Percentiles rank a stretch among this genome's conserved stretches.
These are phyloP conservation scores for Striga asiatica DNA, from an alignment of 257 asterid genomes.

Conservation along the genomic window DNA sequence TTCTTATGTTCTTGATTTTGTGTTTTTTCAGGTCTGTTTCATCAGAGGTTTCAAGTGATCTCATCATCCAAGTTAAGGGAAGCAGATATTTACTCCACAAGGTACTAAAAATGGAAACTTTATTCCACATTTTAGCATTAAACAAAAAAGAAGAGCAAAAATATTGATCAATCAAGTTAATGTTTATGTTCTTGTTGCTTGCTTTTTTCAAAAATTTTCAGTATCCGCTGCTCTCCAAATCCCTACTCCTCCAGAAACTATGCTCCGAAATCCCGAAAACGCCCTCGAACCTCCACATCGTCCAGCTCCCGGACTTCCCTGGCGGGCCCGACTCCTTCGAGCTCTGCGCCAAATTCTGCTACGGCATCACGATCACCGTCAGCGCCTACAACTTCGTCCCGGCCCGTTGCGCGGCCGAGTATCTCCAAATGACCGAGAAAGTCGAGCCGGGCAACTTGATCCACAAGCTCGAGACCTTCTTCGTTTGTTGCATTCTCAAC, in stretches of 20 bases:
- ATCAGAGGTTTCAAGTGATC: slow-evolving; percentile 78
- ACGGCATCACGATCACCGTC: slow-evolving; percentile 80
- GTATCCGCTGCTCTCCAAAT: slow-evolving; percentile 92
- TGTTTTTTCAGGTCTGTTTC: slow-evolving; percentile 53
- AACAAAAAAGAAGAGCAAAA: no score
- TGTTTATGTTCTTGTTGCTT: no score
- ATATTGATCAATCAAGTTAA: no score
- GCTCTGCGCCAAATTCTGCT: slow-evolving; percentile 88
- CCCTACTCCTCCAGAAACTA: slow-evolving; percentile 51
- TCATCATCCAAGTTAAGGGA: slow-evolving; percentile 62
- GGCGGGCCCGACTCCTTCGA: slow-evolving; percentile 82
- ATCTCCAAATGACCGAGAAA: slow-evolving; percentile 82
- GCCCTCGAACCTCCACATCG: slow-evolving; percentile 37
- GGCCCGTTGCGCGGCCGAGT: slow-evolving; percentile 71
- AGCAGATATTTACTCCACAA: slow-evolving; percentile 71
- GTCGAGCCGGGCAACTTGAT: slow-evolving; percentile 75
- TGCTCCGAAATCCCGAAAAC: slow-evolving; percentile 47
- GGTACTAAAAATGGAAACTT: no score
- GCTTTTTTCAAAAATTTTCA: no score
- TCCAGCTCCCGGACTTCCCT: slow-evolving; percentile 78
- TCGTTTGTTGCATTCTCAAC: slow-evolving; percentile 65
- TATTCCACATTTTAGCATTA: no score
- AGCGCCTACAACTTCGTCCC: slow-evolving; percentile 87
- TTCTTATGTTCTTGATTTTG: background rate
- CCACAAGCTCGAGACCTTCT: slow-evolving; percentile 70